phyloP scores from a whole-genome alignment of 371 early-diverging fungal genomes.

The Syncephalastrum sp. region DNA sequence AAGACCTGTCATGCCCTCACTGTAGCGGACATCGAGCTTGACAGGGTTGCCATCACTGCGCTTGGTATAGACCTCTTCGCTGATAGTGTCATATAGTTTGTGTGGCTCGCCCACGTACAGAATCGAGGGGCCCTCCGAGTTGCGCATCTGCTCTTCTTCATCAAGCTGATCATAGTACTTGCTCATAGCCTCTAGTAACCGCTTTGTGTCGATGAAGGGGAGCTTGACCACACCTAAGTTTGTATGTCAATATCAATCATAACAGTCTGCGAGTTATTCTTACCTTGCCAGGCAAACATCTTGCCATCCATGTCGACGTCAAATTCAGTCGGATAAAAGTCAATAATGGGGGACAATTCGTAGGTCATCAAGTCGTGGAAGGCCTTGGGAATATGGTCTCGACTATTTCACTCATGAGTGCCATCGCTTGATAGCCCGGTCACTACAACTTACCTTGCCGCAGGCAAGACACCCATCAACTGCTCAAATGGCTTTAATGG shows the following conservation, averaged over 20 bases:
- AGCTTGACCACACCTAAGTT: constrained; percentile 79
- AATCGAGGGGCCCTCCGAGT: constrained; percentile 72
- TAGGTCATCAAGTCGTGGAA: constrained; percentile 88
- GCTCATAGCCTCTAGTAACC: constrained; percentile 79
- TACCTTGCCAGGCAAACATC: constrained; percentile 96
- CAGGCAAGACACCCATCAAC: constrained; percentile 97
- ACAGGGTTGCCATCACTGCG: constrained; percentile 45
- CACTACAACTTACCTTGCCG: constrained; percentile 51
- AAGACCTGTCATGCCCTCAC: constrained; percentile 63
- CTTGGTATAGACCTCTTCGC: constrained; percentile 60
- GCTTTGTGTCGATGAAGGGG: constrained; percentile 89
- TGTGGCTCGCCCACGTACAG: constrained; percentile 69
- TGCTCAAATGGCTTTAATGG: constrained; percentile 98
- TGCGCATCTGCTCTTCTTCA: constrained; percentile 76
- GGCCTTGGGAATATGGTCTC: constrained; percentile 75
- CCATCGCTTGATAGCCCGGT: neutral
- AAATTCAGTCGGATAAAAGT: constrained; percentile 94
- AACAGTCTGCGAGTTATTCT: constrained; percentile 1
- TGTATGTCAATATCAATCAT: neutral
- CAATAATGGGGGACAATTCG: constrained; percentile 82
- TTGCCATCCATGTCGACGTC: constrained; percentile 98
- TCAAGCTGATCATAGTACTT: constrained; percentile 67
- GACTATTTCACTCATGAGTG: constrained; percentile 33
- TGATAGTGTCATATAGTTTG: constrained; percentile 67
- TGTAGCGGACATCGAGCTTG: constrained; percentile 54